Percentiles rank a stretch among this genome's conserved stretches.
Evolutionary conservation across 257 asterid species (phyloP).

Genomic region (Gentiana macrophylla): DNA sequence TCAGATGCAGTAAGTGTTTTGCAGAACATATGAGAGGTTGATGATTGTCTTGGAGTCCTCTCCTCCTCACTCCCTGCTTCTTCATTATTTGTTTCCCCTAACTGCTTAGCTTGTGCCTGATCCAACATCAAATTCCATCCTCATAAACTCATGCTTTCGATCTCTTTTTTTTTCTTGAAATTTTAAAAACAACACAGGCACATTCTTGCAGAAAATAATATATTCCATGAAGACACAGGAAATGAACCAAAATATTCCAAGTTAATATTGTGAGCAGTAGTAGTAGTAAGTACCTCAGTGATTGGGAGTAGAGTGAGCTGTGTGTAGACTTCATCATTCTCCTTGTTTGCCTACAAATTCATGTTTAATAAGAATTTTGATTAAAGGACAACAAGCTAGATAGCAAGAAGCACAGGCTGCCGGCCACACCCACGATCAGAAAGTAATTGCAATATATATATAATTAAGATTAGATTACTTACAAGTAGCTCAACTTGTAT

Average conservation of each 20-base stretch:
- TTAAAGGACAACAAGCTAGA: background rate
- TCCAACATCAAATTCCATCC: slow-evolving; percentile 6
- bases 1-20: slow-evolving; percentile 95
- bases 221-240: too few relatives aligned
- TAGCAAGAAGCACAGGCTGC: background rate
- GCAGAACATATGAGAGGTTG: slow-evolving; percentile 96
- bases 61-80: slow-evolving; percentile 41
- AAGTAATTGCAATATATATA: too few relatives aligned
- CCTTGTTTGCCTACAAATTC: slow-evolving; percentile 74
- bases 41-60: slow-evolving; percentile 34
- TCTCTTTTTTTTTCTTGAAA: too few relatives aligned
- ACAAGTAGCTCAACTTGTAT: slow-evolving; percentile 80
- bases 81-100: slow-evolving; percentile 53
- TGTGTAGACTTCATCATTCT: slow-evolving; percentile 94
- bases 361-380: background rate
- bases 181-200: too few relatives aligned
- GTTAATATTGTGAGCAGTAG: too few relatives aligned
- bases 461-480: slow-evolving; percentile 11
- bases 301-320: slow-evolving; percentile 79
- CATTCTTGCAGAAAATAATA: too few relatives aligned
- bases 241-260: too few relatives aligned
- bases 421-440: background rate
- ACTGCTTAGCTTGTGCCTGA: slow-evolving; percentile 37
- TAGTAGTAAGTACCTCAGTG: slow-evolving; percentile 42
- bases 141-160: background rate